Evolutionary conservation across 2,329 filamentous ascomycete genomes (phyloP), one percentile per base, ranked within the genome.

Genomic region (Penicillium italicum): DNA sequence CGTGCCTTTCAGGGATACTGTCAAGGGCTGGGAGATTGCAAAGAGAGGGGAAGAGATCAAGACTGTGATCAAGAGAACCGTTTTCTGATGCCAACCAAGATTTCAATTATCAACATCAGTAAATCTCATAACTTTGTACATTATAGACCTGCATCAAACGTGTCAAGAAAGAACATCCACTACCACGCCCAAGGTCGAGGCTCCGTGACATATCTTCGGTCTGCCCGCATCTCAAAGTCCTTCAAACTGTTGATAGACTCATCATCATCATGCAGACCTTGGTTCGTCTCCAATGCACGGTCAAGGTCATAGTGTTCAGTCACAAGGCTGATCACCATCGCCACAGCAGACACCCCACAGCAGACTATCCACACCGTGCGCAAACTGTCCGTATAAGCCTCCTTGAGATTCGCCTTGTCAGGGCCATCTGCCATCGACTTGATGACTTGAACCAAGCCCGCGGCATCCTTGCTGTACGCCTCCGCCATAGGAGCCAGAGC

Each of bases 391-490:
- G 80, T 78, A 63, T 85, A 85, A 3, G 79, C 79, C 45, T 76
- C 71, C 55, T 82, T 77, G 44, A 85, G 70, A 36, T 78, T 65
- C 8, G 64, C 62, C 63, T 78, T 79, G 9, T 66, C 65, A 0
- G 55, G 48, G 0, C 76, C 76, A 8, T 68, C 72, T 12, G 77
- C 73, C 76, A 86, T 82, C 1, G 65, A 65, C 66, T 80, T 82
- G 68, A 86, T 85, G 51, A 85, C 73, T 56, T 81, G 75, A 0
- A 87, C 82, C 12, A 87, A 74, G 0, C 79, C 80, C 0, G 83
- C 82, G 0, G 84, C 82, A 66, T 87, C 82, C 50, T 77, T 76
- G 11, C 81, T 80, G 65, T 83, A 83, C 45, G 76, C 74, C 2
- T 60, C 67, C 0, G 82, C 81, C 53, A 76, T 69, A 7, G 71